Percentiles rank a stretch among this genome's conserved stretches.
Conservation (phyloP, 805 yeast species). For the Jamesozyma jinghongensis region DNA sequence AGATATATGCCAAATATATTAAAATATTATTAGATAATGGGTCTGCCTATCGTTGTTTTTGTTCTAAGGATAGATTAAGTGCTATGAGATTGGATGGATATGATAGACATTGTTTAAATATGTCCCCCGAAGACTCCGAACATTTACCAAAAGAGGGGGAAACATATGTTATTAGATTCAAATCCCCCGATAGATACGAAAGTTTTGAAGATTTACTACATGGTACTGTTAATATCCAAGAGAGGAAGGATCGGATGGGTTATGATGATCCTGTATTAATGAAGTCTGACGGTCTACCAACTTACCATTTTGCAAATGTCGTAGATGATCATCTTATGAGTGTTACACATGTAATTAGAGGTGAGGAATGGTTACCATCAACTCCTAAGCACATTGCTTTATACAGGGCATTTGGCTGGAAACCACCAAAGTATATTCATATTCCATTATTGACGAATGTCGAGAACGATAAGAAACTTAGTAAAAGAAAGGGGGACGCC, state of each 20-base stretch:
- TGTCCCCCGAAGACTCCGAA: slow-evolving; percentile 29
- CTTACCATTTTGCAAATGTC: slow-evolving; percentile 94
- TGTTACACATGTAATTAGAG: slow-evolving; percentile 89
- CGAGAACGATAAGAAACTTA: slow-evolving; percentile 59
- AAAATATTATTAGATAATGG: slow-evolving; percentile 51
- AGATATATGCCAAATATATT: slow-evolving; percentile 55
- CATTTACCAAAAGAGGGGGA: slow-evolving; percentile 19
- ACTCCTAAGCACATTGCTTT: slow-evolving; percentile 91
- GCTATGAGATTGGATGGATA: slow-evolving; percentile 72
- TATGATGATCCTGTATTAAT: slow-evolving; percentile 84
- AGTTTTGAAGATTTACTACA: slow-evolving; percentile 65
- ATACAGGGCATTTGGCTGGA: slow-evolving; percentile 81
- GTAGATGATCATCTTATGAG: slow-evolving; percentile 91
- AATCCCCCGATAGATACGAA: slow-evolving; percentile 65
- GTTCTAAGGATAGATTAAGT: slow-evolving; percentile 70
- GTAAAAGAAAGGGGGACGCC: slow-evolving; percentile 78
- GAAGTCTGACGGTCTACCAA: slow-evolving; percentile 92
- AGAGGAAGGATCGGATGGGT: slow-evolving; percentile 38
- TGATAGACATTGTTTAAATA: slow-evolving; percentile 66
- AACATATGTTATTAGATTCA: slow-evolving; percentile 58
- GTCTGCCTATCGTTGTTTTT: slow-evolving; percentile 77
- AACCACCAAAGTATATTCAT: slow-evolving; percentile 73
- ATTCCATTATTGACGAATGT: slow-evolving; percentile 77
- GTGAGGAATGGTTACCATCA: slow-evolving; percentile 96
- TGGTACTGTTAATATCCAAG: slow-evolving; percentile 69